Conservation (phyloP, 2,329 filamentous ascomycete species). For the Aureobasidium sp. region DNA sequence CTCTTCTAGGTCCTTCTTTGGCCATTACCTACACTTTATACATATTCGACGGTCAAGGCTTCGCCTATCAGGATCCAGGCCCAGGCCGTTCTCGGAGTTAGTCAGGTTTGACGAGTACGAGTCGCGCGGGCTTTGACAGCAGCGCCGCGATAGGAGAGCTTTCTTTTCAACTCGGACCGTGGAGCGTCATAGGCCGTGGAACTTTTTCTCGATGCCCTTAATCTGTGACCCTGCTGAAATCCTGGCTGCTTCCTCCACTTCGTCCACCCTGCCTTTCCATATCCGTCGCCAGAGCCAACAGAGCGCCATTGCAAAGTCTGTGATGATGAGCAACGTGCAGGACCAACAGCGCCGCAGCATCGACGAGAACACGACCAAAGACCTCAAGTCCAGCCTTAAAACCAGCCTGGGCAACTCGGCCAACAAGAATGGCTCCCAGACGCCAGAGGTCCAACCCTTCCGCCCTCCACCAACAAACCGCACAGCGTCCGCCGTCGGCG, state of each 20-base stretch:
- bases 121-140: neutral
- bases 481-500: slow-evolving; percentile 2
- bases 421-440: neutral
- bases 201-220: slow-evolving; percentile 16
- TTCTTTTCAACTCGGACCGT: neutral
- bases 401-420: slow-evolving; percentile 4
- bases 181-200: slow-evolving; percentile 3
- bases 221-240: slow-evolving; percentile 16
- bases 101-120: neutral
- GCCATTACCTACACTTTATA: neutral
- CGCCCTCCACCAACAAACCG: slow-evolving; percentile 8
- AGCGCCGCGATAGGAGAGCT: neutral
- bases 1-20: neutral
- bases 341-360: slow-evolving; percentile 9
- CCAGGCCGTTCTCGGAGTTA: slow-evolving; percentile 1
- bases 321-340: slow-evolving; percentile 25
- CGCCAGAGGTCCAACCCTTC: neutral
- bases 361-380: slow-evolving; percentile 13
- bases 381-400: slow-evolving; percentile 16
- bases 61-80: neutral
- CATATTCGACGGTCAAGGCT: neutral
- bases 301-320: slow-evolving; percentile 24
- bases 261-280: slow-evolving; percentile 15
- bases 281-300: slow-evolving; percentile 30
- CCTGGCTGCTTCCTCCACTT: slow-evolving; percentile 7